Conservation (phyloP, 2,329 filamentous ascomycete genomes). For the Ophiocordyceps camponoti-rufipedis region DNA sequence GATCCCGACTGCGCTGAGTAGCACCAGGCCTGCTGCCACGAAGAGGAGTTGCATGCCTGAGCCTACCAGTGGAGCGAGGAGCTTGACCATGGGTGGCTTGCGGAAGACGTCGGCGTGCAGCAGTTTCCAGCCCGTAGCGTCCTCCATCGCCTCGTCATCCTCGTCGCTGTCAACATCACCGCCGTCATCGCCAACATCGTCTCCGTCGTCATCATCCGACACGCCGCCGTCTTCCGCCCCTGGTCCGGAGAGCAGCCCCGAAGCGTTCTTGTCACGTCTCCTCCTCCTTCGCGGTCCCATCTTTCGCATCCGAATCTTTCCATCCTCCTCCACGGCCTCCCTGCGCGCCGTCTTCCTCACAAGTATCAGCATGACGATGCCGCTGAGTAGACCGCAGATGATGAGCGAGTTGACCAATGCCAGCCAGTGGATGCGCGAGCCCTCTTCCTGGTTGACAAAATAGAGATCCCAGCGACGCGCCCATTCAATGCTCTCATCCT, state of each 20-base stretch:
- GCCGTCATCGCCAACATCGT: constrained; percentile 20
- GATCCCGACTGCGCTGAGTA: constrained; percentile 57
- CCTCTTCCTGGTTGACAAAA: constrained; percentile 74
- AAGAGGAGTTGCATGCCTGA: constrained; percentile 78
- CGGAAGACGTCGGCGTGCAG: constrained; percentile 81
- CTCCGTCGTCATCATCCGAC: constrained; percentile 29
- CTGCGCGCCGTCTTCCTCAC: constrained; percentile 54
- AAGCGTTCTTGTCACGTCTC: constrained; percentile 23
- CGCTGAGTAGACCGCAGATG: constrained; percentile 62
- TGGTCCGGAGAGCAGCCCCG: constrained; percentile 37
- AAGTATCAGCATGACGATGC: constrained; percentile 65
- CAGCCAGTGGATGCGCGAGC: constrained; percentile 68
- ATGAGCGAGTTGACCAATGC: constrained; percentile 76
- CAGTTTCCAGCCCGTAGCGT: constrained; percentile 75
- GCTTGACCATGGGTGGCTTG: constrained; percentile 46
- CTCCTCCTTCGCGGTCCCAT: constrained; percentile 11
- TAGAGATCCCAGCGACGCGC: constrained; percentile 73
- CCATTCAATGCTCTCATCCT: constrained; percentile 70
- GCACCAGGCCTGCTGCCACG: constrained; percentile 55
- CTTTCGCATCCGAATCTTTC: constrained; percentile 38
- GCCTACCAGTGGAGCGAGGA: constrained; percentile 65
- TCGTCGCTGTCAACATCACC: constrained; percentile 26
- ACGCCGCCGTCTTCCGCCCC: constrained; percentile 7
- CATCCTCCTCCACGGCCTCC: constrained; percentile 49
- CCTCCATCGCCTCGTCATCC: constrained; percentile 47